Conservation (phyloP, 2,329 filamentous ascomycete genomes). For the Pseudonectria foliicola region DNA sequence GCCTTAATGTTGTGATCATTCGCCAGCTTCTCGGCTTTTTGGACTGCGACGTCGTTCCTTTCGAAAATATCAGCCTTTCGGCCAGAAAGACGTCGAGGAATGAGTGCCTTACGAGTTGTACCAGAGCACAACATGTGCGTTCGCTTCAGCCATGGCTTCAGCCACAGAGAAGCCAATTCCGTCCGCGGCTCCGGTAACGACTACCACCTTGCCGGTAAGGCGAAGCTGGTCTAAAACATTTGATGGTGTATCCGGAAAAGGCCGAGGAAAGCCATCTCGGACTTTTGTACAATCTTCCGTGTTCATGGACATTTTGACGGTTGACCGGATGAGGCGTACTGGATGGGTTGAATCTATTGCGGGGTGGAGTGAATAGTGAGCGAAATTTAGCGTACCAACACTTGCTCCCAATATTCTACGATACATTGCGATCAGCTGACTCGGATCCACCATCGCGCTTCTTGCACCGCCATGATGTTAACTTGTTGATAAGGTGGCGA, state of each 20-base stretch:
- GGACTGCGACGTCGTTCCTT: constrained; percentile 28
- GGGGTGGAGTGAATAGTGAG: no score
- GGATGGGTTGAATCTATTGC: no score
- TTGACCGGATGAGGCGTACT: no score
- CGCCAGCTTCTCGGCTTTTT: constrained; percentile 27
- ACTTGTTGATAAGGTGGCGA: no score
- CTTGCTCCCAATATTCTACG: no score
- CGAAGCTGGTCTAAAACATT: constrained; percentile 40
- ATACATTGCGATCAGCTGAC: no score
- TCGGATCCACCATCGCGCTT: no score
- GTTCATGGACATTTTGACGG: constrained; percentile 21
- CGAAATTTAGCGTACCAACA: no score
- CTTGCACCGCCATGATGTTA: no score
- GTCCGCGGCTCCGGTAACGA: constrained; percentile 39
- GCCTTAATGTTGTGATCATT: constrained; percentile 29
- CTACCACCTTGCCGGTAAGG: constrained; percentile 33
- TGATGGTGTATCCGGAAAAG: constrained; percentile 16
- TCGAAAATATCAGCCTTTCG: not conserved
- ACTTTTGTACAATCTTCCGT: constrained; percentile 13
- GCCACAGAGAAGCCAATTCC: constrained; percentile 38
- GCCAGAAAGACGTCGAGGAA: not conserved
- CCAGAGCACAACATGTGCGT: constrained; percentile 31
- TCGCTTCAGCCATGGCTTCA: constrained; percentile 39
- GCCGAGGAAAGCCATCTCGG: constrained; percentile 18
- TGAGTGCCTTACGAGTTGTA: constrained; percentile 23